Evolutionary conservation across 225 moss, liverwort and hornwort genomes (phyloP), one percentile per base, ranked within the genome.

Genomic region (Physcomitrium patens): DNA sequence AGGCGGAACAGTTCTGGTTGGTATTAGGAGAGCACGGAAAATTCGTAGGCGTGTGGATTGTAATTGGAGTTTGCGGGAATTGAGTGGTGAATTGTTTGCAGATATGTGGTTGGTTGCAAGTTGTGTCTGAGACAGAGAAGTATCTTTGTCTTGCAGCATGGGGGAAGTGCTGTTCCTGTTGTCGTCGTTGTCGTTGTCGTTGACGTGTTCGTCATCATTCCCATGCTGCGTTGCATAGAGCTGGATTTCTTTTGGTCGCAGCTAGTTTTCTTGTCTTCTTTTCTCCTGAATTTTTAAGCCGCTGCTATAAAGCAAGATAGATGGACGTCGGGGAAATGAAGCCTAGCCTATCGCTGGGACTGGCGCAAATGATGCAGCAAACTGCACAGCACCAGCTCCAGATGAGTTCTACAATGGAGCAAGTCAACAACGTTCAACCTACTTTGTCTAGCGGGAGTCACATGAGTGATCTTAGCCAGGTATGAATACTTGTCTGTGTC

Each of bases 291-390:
- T 37, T 37, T 37, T 37, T 37, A 37, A 37, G 31, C 31, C 31
- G 31, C 31, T 37, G 7, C 31, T 37, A 4, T 37, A 37, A 37
- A 43, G 16, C 28, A 37, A 55, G 43, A 64, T 53, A 66, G 76
- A 91, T 95, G 94, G 91, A 91, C 26, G 85, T 80, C 1, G 80
- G 74, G 28, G 92, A 88, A 65, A 63, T 81, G 58, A 95, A 92
- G 65, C 89, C 87, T 17, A 83, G 72, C 43, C 23, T 84, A 67
- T 84, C 82, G 24, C 62, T 85, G 14, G 88, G 86, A 46, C 77
- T 79, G 67, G 81, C 76, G 58, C 87, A 85, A 68, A 69, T 80
- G 77, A 82, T 83, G 16, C 86, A 85, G 72, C 82, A 82, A 12
- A 69, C 76, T 68, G 45, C 65, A 23, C 53, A 53, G 4, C 53